Evolutionary conservation across 495 filamentous ascomycete species (phyloP).

Genomic region (Lophiostoma macrostomum): DNA sequence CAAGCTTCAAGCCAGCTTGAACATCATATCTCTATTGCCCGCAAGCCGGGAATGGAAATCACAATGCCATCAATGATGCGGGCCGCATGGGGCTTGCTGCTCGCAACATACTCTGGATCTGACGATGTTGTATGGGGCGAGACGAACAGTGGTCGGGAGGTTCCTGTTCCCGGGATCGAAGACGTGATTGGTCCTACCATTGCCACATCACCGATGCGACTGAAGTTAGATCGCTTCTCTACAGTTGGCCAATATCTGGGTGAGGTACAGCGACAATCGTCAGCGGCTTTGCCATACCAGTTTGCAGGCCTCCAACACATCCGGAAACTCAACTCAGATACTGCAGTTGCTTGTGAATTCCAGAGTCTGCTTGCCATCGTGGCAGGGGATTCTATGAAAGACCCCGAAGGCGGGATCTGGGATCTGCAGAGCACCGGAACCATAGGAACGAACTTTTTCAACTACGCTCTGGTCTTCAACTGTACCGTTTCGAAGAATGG

Average conservation of each 20-base stretch:
- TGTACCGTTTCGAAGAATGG: slow-evolving; percentile 14
- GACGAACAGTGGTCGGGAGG: slow-evolving; percentile 56
- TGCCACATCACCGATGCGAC: slow-evolving; percentile 61
- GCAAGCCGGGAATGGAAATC: slow-evolving; percentile 13
- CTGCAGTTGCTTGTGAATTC: slow-evolving; percentile 64
- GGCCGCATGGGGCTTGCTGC: slow-evolving; percentile 21
- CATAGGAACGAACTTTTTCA: slow-evolving; percentile 33
- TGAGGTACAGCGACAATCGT: slow-evolving; percentile 51
- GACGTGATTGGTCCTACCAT: slow-evolving; percentile 59
- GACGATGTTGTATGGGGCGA: slow-evolving; percentile 40
- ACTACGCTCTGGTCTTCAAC: slow-evolving; percentile 31
- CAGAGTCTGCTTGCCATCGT: slow-evolving; percentile 55
- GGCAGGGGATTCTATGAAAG: slow-evolving; percentile 26
- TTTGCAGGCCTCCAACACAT: slow-evolving; percentile 72
- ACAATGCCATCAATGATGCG: slow-evolving; percentile 51
- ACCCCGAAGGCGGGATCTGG: slow-evolving; percentile 34
- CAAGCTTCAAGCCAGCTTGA: slow-evolving; percentile 14
- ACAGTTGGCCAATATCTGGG: slow-evolving; percentile 43
- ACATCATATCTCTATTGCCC: slow-evolving; percentile 6
- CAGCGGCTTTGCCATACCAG: slow-evolving; percentile 58
- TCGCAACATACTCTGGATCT: slow-evolving; percentile 22
- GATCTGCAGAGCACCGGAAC: slow-evolving; percentile 29
- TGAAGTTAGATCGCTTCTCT: slow-evolving; percentile 39
- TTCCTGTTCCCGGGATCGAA: slow-evolving; percentile 50
- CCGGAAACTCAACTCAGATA: slow-evolving; percentile 57